A percentile compares a stretch with the other conserved stretches of the same genome.
phyloP scores from a whole-genome alignment of 257 asterid genomes.

The Solanum peruvianum region DNA sequence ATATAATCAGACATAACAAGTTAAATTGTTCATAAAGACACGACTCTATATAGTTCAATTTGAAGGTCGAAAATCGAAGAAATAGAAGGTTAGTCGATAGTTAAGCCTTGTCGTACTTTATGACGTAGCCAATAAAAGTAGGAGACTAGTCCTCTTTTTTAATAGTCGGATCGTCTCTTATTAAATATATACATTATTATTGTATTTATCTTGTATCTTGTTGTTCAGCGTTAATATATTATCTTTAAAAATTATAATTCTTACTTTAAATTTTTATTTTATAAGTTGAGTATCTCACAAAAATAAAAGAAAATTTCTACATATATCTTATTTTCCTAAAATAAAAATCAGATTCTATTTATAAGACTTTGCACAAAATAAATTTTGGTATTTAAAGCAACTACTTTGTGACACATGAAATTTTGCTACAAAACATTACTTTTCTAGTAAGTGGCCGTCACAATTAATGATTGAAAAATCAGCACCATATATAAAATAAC shows the following conservation, averaged over 20 bases:
- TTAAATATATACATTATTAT: not conserved
- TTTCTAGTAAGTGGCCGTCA: not conserved
- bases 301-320: not conserved
- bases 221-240: accelerated
- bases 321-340: not conserved
- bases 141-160: not conserved
- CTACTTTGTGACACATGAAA: not conserved
- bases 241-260: not conserved
- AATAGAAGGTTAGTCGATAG: not conserved
- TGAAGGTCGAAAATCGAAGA: not conserved
- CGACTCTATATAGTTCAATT: not conserved
- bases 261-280: not conserved
- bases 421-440: not conserved
- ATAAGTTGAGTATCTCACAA: not conserved
- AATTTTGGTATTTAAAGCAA: not conserved
- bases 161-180: not conserved
- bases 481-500: not conserved
- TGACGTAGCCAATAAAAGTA: not conserved
- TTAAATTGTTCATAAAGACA: not conserved
- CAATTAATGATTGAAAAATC: not conserved
- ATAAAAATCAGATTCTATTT: too few relatives aligned
- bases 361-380: not conserved
- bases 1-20: not conserved
- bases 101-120: not conserved
- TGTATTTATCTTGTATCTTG: not conserved